Evolutionary conservation across 805 yeast genomes (phyloP).

Genomic region (Yamadazyma akitaensis): DNA sequence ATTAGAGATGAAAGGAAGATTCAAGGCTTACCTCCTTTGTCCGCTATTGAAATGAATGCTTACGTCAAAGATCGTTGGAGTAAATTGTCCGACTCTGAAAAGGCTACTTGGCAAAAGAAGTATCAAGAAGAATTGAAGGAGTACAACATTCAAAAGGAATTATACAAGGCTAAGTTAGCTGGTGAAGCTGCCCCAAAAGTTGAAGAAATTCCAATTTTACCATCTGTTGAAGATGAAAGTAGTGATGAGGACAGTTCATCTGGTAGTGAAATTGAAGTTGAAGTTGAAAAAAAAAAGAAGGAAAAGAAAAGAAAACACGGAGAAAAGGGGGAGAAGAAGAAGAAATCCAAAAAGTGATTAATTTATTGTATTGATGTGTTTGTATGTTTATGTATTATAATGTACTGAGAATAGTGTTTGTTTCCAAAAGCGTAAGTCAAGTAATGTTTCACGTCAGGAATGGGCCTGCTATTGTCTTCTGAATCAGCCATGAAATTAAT

Average conservation of each 20-base stretch:
- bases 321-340: conserved; percentile 17
- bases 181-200: conserved; percentile 8
- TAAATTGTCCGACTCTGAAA: conserved; percentile 63
- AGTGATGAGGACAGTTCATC: conserved; percentile 1
- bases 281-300: conserved; percentile 39
- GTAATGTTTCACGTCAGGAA: no score
- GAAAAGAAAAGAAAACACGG: conserved; percentile 33
- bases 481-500: no score
- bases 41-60: conserved; percentile 75
- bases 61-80: conserved; percentile 81
- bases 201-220: conserved; percentile 4
- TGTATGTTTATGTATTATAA: background rate
- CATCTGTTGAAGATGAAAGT: conserved; percentile 1
- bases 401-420: background rate
- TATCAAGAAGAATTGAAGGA: conserved; percentile 46
- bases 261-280: conserved; percentile 6
- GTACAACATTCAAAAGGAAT: conserved; percentile 32
- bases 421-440: no score
- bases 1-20: conserved; percentile 65
- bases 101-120: conserved; percentile 63
- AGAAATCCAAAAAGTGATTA: conserved; percentile 16
- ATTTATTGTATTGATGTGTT: background rate
- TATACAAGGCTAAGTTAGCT: conserved; percentile 28
- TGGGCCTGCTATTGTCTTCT: no score
- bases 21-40: conserved; percentile 56